Evolutionary conservation across 306 rosid species (phyloP).

Genomic region (Parietaria judaica): DNA sequence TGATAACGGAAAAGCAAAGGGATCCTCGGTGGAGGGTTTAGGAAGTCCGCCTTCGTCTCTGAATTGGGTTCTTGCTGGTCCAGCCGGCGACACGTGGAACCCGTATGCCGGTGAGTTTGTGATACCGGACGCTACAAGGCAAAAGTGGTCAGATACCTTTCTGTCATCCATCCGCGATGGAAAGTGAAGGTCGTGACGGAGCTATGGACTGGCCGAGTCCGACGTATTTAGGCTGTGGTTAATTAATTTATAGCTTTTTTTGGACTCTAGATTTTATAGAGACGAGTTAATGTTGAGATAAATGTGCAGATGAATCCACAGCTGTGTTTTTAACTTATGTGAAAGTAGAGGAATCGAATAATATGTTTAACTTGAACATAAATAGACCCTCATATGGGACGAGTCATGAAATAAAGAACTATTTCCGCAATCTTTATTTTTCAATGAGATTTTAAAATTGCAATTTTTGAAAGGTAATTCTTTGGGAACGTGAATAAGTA

Average conservation of each 20-base stretch:
- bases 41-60: conserved; percentile 36
- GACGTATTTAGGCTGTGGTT: not conserved
- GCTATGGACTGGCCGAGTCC: conserved; percentile 21
- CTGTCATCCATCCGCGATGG: conserved; percentile 20
- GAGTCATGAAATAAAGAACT: no score
- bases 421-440: no score
- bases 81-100: conserved; percentile 40
- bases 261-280: not conserved
- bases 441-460: no score
- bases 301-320: no score
- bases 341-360: no score
- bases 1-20: conserved; percentile 4
- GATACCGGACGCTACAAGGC: conserved; percentile 41
- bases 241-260: conserved; percentile 3
- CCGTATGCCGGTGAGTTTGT: conserved; percentile 30
- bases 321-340: no score
- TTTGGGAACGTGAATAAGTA: no score
- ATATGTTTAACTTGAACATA: no score
- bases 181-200: conserved; percentile 6
- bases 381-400: no score
- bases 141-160: conserved; percentile 55
- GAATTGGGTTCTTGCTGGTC: conserved; percentile 54
- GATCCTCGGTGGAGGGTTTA: conserved; percentile 21
- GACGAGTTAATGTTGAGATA: no score
- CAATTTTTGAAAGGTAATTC: no score